These are phyloP conservation scores for Alternaria consortialis DNA, from an alignment of 2,329 filamentous ascomycete species.

Conservation along the genomic window DNA sequence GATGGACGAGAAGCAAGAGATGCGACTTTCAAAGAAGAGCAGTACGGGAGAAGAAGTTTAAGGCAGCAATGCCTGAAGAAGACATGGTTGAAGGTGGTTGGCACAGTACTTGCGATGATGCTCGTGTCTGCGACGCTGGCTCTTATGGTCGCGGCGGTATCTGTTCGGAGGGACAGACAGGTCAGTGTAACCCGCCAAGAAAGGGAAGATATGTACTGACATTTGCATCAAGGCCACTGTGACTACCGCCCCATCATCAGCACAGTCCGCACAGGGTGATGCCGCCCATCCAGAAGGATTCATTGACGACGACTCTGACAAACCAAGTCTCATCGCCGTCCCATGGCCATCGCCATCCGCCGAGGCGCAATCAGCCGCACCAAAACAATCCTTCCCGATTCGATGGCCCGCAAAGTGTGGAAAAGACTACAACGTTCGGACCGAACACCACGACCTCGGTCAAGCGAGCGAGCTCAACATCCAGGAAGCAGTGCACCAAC, in stretches of 20 bases:
- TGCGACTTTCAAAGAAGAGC: conserved; percentile 33
- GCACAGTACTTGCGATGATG: conserved; percentile 30
- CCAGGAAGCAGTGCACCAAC: conserved; percentile 42
- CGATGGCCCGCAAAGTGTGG: conserved; percentile 48
- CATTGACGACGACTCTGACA: conserved; percentile 25
- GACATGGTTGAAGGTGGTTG: conserved; percentile 34
- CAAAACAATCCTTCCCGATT: conserved; percentile 42
- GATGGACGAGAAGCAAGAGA: conserved; percentile 29
- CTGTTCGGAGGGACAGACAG: conserved; percentile 27
- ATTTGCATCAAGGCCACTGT: conserved; percentile 2
- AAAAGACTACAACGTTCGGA: conserved; percentile 45
- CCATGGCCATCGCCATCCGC: conserved; percentile 27
- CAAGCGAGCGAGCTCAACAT: conserved; percentile 34
- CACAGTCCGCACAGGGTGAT: conserved; percentile 24
- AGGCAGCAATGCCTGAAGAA: conserved; percentile 32
- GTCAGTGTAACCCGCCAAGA: conserved; percentile 17
- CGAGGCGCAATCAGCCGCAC: conserved; percentile 11
- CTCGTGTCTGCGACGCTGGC: conserved; percentile 36
- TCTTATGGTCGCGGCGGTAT: conserved; percentile 28
- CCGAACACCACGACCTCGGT: conserved; percentile 41
- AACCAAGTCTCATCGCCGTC: conserved; percentile 20
- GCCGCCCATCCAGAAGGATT: conserved; percentile 21
- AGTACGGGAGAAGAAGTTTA: conserved; percentile 30
- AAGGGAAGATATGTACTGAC: conserved; percentile 8
- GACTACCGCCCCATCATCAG: conserved; percentile 9